Conservation (phyloP, 2,329 filamentous ascomycete genomes). For the Colletotrichum sojae region DNA sequence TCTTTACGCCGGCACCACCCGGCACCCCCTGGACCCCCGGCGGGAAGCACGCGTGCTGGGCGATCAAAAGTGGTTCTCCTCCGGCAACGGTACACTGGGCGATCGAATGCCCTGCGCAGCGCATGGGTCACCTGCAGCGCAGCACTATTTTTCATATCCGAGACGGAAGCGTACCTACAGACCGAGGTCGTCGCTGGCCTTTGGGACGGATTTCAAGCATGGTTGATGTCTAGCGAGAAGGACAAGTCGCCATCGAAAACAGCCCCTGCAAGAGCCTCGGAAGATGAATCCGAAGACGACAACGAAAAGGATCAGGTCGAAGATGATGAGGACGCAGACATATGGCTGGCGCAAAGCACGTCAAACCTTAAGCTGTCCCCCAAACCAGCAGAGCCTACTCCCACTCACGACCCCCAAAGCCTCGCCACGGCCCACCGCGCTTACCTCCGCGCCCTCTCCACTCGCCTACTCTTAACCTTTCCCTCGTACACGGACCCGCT, state of each 20-base stretch:
- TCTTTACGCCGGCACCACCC: constrained; percentile 83
- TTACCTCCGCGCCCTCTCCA: constrained; percentile 79
- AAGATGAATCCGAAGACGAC: neutral
- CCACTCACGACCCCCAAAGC: constrained; percentile 84
- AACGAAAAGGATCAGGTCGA: too few relatives aligned
- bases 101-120: constrained; percentile 79
- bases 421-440: constrained; percentile 83
- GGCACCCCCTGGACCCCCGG: constrained; percentile 75
- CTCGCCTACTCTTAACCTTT: constrained; percentile 77
- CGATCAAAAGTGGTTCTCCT: constrained; percentile 72
- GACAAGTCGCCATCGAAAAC: constrained; percentile 14
- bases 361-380: constrained; percentile 36
- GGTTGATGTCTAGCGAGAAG: constrained; percentile 71
- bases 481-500: constrained; percentile 74
- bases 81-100: constrained; percentile 73
- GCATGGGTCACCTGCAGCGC: constrained; percentile 93
- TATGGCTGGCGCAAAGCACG: constrained; percentile 55
- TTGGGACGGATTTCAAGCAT: constrained; percentile 84
- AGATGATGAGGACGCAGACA: constrained; percentile 50
- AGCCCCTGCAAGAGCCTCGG: constrained; percentile 6
- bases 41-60: constrained; percentile 73
- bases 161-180: constrained; percentile 90
- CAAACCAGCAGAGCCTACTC: constrained; percentile 42
- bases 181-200: constrained; percentile 87
- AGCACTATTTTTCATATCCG: constrained; percentile 89